Evolutionary conservation across 768 basidiomycete genomes (phyloP).

Genomic region (Boletus tylopilopsis): DNA sequence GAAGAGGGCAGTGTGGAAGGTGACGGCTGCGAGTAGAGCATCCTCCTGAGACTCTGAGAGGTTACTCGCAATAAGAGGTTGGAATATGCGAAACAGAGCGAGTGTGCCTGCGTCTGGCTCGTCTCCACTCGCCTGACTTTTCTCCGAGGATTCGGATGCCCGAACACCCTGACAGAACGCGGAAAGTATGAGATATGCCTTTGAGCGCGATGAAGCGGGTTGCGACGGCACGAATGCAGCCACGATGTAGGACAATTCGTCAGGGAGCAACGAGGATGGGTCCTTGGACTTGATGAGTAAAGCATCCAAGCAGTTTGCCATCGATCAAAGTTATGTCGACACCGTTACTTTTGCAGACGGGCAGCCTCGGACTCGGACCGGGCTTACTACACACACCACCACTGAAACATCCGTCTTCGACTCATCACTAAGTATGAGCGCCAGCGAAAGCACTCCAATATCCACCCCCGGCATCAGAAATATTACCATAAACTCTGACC

Average conservation of each 20-base stretch:
- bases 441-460: slow-evolving; percentile 6
- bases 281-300: slow-evolving; percentile 35
- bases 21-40: slow-evolving; percentile 47
- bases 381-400: too few relatives aligned
- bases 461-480: slow-evolving; percentile 11
- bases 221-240: slow-evolving; percentile 51
- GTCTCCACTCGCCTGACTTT: slow-evolving; percentile 34
- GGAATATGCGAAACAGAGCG: slow-evolving; percentile 47
- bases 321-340: slow-evolving; percentile 12
- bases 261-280: slow-evolving; percentile 40
- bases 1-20: slow-evolving; percentile 75
- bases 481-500: slow-evolving; percentile 54
- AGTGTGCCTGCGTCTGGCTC: slow-evolving; percentile 46
- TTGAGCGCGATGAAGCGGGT: slow-evolving; percentile 47
- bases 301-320: slow-evolving; percentile 21
- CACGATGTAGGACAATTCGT: slow-evolving; percentile 51
- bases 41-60: slow-evolving; percentile 58
- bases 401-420: not conserved
- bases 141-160: slow-evolving; percentile 31
- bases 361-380: too few relatives aligned
- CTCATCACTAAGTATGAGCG: slow-evolving; percentile 17
- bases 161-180: slow-evolving; percentile 62
- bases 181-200: slow-evolving; percentile 68
- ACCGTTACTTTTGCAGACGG: too few relatives aligned
- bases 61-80: slow-evolving; percentile 43